Conservation (phyloP, 2,329 filamentous ascomycete species). For the Neofusicoccum ribis region DNA sequence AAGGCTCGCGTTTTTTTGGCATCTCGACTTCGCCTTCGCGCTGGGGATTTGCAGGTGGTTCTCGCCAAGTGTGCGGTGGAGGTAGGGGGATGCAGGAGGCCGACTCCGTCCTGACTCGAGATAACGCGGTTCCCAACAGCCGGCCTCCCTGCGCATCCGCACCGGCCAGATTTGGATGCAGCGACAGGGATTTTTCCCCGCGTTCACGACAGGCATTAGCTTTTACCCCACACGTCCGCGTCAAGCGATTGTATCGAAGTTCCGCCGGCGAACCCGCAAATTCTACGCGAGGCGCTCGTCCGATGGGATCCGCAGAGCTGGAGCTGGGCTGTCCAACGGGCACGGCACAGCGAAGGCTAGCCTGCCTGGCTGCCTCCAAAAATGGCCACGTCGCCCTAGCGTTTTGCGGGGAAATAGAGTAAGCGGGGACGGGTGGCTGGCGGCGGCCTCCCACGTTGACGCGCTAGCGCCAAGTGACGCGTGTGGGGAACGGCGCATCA, state of each 20-base stretch:
- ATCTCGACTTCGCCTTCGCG: background rate
- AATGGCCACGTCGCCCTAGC: background rate
- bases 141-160: background rate
- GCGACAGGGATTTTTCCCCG: slow-evolving; percentile 18
- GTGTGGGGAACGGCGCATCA: slow-evolving; percentile 8
- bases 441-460: slow-evolving; percentile 4
- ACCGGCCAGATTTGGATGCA: slow-evolving; percentile 6
- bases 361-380: background rate
- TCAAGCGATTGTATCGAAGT: background rate
- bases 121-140: background rate
- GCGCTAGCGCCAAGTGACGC: slow-evolving; percentile 9
- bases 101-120: background rate
- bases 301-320: background rate
- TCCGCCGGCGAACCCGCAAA: background rate
- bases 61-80: slow-evolving; percentile 1
- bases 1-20: slow-evolving; percentile 2
- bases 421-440: slow-evolving; percentile 17
- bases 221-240: slow-evolving; percentile 18
- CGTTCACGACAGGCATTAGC: slow-evolving; percentile 8
- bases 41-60: background rate
- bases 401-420: slow-evolving; percentile 20
- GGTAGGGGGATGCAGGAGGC: slow-evolving; percentile 5
- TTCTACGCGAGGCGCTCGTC: background rate
- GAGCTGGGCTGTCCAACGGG: background rate
- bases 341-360: background rate